These are phyloP conservation scores for Amauroascus verrucosus DNA, from an alignment of 2,329 filamentous ascomycete genomes.

Conservation along the genomic window DNA sequence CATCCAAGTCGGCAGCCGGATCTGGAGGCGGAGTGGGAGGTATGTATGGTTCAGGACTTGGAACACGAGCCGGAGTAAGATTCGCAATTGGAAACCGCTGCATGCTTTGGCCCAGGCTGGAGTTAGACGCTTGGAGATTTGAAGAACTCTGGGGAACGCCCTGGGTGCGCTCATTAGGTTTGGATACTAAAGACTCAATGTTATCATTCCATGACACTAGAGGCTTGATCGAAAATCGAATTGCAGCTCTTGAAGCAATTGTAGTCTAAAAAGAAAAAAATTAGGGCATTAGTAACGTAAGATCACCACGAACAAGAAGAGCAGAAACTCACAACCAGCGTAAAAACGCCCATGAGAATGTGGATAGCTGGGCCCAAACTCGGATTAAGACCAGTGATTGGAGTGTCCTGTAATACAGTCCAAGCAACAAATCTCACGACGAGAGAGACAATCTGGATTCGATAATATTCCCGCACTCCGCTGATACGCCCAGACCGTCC, in stretches of 20 bases:
- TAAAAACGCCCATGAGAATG: conserved; percentile 32
- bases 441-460: conserved; percentile 38
- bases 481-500: conserved; percentile 33
- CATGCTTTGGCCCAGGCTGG: conserved; percentile 15
- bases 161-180: conserved; percentile 19
- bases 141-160: conserved; percentile 16
- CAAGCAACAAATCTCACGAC: conserved; percentile 36
- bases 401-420: conserved; percentile 34
- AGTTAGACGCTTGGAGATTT: conserved; percentile 15
- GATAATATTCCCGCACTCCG: conserved; percentile 39
- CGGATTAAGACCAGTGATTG: conserved; percentile 25
- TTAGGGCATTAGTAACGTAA: conserved; percentile 19
- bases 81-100: conserved; percentile 34
- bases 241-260: conserved; percentile 28
- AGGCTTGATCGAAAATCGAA: conserved; percentile 34
- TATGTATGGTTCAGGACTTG: conserved; percentile 20
- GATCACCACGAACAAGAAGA: background rate
- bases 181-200: conserved; percentile 23
- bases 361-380: conserved; percentile 29
- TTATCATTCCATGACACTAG: conserved; percentile 35
- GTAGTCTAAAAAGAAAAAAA: too few relatives aligned
- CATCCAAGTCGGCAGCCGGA: conserved; percentile 26
- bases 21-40: conserved; percentile 33
- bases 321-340: conserved; percentile 27
- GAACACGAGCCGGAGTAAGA: conserved; percentile 25